A percentile compares a stretch with the other conserved stretches of the same genome.
phyloP scores from a whole-genome alignment of 352 stramenopile genomes.

The Phytophthora chlamydospora region DNA sequence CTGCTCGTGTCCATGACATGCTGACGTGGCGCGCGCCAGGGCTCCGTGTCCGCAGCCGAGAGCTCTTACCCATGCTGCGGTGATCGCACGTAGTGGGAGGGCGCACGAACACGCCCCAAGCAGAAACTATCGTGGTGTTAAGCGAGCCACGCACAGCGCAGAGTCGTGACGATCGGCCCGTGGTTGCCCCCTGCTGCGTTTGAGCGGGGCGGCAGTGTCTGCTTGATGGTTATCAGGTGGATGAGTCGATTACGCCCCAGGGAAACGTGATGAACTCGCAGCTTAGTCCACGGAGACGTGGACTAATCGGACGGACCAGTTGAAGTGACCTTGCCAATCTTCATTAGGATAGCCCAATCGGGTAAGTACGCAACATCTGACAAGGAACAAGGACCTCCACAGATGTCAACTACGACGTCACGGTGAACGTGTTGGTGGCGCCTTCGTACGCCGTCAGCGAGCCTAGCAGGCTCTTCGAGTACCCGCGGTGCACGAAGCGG shows the following conservation, averaged over 20 bases:
- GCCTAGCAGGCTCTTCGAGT: slow-evolving; percentile 42
- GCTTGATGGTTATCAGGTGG: too few relatives aligned
- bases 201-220: too few relatives aligned
- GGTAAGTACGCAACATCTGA: too few relatives aligned
- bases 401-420: slow-evolving; percentile 9
- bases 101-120: not conserved
- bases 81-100: not conserved
- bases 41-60: not conserved
- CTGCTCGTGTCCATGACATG: not conserved
- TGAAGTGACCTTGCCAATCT: not conserved
- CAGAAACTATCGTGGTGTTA: not conserved
- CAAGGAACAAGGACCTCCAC: too few relatives aligned
- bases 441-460: slow-evolving; percentile 38
- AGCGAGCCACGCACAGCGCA: slow-evolving; percentile 1
- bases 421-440: slow-evolving; percentile 36
- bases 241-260: too few relatives aligned
- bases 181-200: not conserved
- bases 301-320: not conserved
- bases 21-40: not conserved
- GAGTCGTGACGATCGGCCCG: not conserved
- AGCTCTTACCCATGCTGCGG: not conserved
- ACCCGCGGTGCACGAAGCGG: slow-evolving; percentile 51
- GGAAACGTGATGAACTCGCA: too few relatives aligned
- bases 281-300: too few relatives aligned
- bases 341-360: too few relatives aligned